These are phyloP conservation scores for Tuber indicum DNA, from an alignment of 495 filamentous ascomycete species.

Conservation along the genomic window DNA sequence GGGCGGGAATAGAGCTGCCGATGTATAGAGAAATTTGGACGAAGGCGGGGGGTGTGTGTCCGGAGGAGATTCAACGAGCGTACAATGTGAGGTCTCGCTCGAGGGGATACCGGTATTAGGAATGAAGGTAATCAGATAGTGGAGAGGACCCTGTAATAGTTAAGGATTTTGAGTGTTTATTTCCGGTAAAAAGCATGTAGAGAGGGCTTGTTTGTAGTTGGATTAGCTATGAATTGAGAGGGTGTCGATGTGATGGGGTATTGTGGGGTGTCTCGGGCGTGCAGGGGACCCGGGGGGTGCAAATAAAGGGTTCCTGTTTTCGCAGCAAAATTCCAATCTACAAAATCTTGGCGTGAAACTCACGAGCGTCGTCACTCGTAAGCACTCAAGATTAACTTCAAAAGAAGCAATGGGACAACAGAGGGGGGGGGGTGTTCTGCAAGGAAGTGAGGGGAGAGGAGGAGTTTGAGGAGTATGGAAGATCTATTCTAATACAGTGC, in stretches of 20 bases:
- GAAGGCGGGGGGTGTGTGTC: conserved; percentile 6
- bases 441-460: not conserved
- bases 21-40: conserved; percentile 4
- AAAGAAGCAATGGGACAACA: not conserved
- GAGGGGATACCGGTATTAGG: not conserved
- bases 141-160: not conserved
- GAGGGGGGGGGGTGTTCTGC: not conserved
- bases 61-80: conserved; percentile 19
- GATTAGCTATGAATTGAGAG: not conserved
- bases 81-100: not conserved
- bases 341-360: not conserved
- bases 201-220: not conserved
- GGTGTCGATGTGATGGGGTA: not conserved
- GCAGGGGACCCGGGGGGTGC: not conserved
- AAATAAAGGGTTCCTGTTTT: not conserved
- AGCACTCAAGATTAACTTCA: not conserved
- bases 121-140: not conserved
- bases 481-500: not conserved
- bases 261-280: not conserved
- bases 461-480: not conserved
- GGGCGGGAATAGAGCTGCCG: not conserved
- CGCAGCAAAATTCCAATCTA: not conserved
- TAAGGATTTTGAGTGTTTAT: not conserved
- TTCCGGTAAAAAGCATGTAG: not conserved
- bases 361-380: not conserved